Evolutionary conservation across 352 stramenopile genomes (phyloP), one percentile per base, ranked within the genome.

Genomic region (Globisporangium nunn): DNA sequence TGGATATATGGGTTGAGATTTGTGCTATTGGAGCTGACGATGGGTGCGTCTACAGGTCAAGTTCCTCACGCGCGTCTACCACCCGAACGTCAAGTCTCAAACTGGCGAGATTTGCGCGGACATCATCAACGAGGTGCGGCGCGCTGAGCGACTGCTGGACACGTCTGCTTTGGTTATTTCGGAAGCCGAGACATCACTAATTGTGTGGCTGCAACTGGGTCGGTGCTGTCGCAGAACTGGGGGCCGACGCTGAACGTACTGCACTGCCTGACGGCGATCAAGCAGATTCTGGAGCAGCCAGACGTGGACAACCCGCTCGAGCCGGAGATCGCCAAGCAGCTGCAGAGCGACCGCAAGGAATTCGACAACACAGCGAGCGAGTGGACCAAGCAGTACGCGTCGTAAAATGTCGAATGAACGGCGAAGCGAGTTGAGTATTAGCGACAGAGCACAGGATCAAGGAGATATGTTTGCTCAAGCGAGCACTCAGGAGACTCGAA

Each of bases 281-380:
- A 97, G 68, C 89, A 97, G 70, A 97, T 99, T 66, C 68, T 99
- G 50, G 81, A 94, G 70, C 81, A 98, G 62, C 96, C 96, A 2
- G 84, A 98, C 66, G 81, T 81, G 60, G 94, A 99, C 82, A 98
- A 98, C 83, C 96, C 96, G 28, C 71, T 99, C 45, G 96, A 99
- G 70, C 85, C 92, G 4, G 89, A 97, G 37, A 97, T 98, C 75
- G 96, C 95, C 18, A 91, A 95, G 68, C 83, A 96, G 61, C 75
- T 98, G 35, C 72, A 91, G 59, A 93, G 96, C 56, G 96, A 98
- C 69, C 93, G 90, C 54, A 85, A 88, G 23, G 85, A 87, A 46
- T 99, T 98, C 76, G 75, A 94, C 61, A 91, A 96, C 62, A 96
- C 75, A 33, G 96, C 95, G 28, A 86, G 91, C 63, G 96, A 98